Evolutionary conservation across 176 grass and related monocot species (phyloP).

Genomic region (Phoenix dactylifera): DNA sequence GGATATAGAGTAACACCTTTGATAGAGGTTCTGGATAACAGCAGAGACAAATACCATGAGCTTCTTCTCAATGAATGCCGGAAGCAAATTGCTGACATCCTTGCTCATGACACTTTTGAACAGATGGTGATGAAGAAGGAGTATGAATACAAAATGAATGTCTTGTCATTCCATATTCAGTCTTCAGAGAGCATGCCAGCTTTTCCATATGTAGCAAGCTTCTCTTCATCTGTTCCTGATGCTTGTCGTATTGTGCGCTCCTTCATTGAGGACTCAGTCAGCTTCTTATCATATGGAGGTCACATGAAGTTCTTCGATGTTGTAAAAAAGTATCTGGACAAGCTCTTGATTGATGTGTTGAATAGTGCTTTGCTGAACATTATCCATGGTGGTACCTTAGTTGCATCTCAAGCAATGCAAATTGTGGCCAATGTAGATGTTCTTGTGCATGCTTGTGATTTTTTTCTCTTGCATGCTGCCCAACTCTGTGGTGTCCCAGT

Average conservation of each 20-base stretch:
- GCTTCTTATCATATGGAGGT: conserved; percentile 58
- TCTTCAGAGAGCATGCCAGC: conserved; percentile 30
- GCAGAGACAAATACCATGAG: conserved; percentile 50
- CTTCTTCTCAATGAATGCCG: conserved; percentile 56
- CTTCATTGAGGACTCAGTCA: conserved; percentile 74
- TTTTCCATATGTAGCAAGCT: conserved; percentile 59
- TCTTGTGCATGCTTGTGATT: conserved; percentile 73
- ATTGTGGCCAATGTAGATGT: conserved; percentile 65
- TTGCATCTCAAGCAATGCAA: conserved; percentile 59
- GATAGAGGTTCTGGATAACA: conserved; percentile 54
- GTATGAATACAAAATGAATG: conserved; percentile 56
- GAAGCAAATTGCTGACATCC: conserved; percentile 39
- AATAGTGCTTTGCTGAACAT: conserved; percentile 59
- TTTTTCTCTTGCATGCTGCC: conserved; percentile 65
- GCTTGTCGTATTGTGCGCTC: conserved; percentile 52
- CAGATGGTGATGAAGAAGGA: conserved; percentile 62
- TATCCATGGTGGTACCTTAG: conserved; percentile 50
- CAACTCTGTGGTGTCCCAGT: conserved; percentile 54
- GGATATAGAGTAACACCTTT: conserved; percentile 40
- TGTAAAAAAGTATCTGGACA: conserved; percentile 72
- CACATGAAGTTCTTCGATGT: conserved; percentile 49
- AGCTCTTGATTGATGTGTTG: conserved; percentile 76
- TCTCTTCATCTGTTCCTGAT: conserved; percentile 79
- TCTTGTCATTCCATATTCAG: conserved; percentile 57
- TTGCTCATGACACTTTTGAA: conserved; percentile 46